Conservation (phyloP, 108 stramenopile species). For the Nannochloropsis gaditana region DNA sequence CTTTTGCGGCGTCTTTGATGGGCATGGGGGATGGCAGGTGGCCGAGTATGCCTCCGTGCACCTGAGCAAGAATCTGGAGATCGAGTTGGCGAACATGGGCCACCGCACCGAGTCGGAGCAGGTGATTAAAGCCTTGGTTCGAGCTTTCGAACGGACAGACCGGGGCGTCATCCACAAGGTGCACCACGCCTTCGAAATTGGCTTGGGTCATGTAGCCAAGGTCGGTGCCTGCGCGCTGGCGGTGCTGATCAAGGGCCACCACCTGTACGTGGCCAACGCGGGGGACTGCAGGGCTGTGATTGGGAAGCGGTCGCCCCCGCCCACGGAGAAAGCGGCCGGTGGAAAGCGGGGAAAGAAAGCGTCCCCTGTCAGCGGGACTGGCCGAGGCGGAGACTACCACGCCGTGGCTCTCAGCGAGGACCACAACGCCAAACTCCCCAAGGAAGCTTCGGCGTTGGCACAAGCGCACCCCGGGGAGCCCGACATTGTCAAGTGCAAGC, state of each 20-base stretch:
- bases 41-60: slow-evolving; percentile 54
- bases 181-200: slow-evolving; percentile 53
- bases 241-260: slow-evolving; percentile 41
- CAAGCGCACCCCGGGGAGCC: slow-evolving; percentile 56
- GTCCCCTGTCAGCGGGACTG: background rate
- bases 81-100: slow-evolving; percentile 24
- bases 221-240: slow-evolving; percentile 58
- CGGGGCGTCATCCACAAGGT: slow-evolving; percentile 48
- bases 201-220: slow-evolving; percentile 54
- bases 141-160: slow-evolving; percentile 54
- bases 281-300: slow-evolving; percentile 57
- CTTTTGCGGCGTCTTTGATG: slow-evolving; percentile 58
- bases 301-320: slow-evolving; percentile 21
- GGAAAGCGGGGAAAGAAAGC: background rate
- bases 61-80: slow-evolving; percentile 28
- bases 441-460: slow-evolving; percentile 48
- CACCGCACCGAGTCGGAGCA: slow-evolving; percentile 36
- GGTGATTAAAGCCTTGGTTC: slow-evolving; percentile 28
- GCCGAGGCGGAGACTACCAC: slow-evolving; percentile 20
- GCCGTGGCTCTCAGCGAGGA: slow-evolving; percentile 55
- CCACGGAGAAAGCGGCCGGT: slow-evolving; percentile 23
- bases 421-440: slow-evolving; percentile 57
- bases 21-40: slow-evolving; percentile 63
- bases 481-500: slow-evolving; percentile 59
- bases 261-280: slow-evolving; percentile 56